Conservation (phyloP, 306 rosid species). For the Crotalaria pallida region DNA sequence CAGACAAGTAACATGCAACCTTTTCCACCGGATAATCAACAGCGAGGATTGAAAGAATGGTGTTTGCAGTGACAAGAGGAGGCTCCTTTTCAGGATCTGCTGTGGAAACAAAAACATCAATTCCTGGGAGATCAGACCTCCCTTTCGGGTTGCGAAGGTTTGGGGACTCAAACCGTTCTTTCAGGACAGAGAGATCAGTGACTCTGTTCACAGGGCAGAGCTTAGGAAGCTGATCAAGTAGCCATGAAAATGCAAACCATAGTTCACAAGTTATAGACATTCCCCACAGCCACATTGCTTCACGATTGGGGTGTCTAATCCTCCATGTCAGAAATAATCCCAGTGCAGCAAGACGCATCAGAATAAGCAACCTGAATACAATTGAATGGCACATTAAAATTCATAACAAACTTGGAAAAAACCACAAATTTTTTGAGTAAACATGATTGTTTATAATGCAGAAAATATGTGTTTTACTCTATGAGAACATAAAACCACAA, state of each 20-base stretch:
- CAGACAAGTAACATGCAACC: constrained; percentile 79
- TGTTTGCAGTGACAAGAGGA: constrained; percentile 81
- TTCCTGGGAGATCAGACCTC: constrained; percentile 74
- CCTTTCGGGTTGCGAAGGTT: constrained; percentile 81
- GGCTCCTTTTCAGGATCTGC: constrained; percentile 93
- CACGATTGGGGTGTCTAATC: constrained; percentile 67
- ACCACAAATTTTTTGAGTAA: background rate
- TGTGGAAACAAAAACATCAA: constrained; percentile 83
- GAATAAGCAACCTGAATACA: constrained; percentile 54
- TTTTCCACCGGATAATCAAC: constrained; percentile 82
- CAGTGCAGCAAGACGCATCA: constrained; percentile 59
- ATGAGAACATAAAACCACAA: background rate
- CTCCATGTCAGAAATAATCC: constrained; percentile 80
- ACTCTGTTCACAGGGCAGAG: constrained; percentile 78
- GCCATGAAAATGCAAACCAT: constrained; percentile 88
- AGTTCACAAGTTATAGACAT: constrained; percentile 74
- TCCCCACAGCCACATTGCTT: constrained; percentile 89
- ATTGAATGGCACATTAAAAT: background rate
- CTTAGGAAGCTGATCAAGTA: constrained; percentile 83
- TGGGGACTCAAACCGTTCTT: constrained; percentile 66
- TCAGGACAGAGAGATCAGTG: constrained; percentile 68
- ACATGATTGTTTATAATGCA: too few relatives aligned
- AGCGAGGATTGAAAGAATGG: constrained; percentile 80
- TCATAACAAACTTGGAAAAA: background rate
- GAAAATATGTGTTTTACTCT: too few relatives aligned